Base-by-base conservation (phyloP, 352 stramenopile genomes). In the Hyaloperonospora brassicae region DNA sequence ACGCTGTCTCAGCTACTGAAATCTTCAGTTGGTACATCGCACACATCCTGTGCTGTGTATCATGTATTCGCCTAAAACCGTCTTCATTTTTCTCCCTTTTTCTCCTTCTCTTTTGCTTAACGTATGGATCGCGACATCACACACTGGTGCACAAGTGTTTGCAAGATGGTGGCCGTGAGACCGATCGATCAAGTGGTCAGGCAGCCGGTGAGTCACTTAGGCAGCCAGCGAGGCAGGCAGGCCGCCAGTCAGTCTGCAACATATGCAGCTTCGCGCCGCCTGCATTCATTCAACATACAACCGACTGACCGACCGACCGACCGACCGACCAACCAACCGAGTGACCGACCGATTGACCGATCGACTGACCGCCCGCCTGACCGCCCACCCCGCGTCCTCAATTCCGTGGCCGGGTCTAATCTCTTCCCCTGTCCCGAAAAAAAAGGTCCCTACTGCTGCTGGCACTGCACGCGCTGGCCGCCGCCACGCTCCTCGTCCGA, bases 401-500 rank as follows among this genome's bases (percentile, higher is more conserved):
- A 48, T 31, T 31, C 27, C 27, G 7, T 31, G 7, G 3, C 27
- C 27, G 27, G 41, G 57, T 70, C 62, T 70, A 70, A 70, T 47
- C 45, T 51, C 60, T 43, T 63, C 52, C 7, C 27, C 27, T 31
- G 7, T 31, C 27, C 7, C 7, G 3, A 31, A 31, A 3, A 8
- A 31, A 31, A 31, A 31, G 27, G 27, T 31, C 27, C 66, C 86
- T 92, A 95, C 74, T 95, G 84, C 70, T 90, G 79, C 73, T 95
- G 82, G 77, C 84, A 95, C 64, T 92, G 78, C 59, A 95, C 84
- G 51, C 82, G 82, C 67, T 87, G 82, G 7, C 27, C 27, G 38
- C 87, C 83, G 43, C 95, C 89, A 52, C 89, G 89, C 58, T 98
- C 91, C 35, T 96, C 90, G 62, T 98, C 93, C 65, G 95, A 97